phyloP scores from a whole-genome alignment of 129 eudicot species.

The Chrysanthemum lavandulifolium region DNA sequence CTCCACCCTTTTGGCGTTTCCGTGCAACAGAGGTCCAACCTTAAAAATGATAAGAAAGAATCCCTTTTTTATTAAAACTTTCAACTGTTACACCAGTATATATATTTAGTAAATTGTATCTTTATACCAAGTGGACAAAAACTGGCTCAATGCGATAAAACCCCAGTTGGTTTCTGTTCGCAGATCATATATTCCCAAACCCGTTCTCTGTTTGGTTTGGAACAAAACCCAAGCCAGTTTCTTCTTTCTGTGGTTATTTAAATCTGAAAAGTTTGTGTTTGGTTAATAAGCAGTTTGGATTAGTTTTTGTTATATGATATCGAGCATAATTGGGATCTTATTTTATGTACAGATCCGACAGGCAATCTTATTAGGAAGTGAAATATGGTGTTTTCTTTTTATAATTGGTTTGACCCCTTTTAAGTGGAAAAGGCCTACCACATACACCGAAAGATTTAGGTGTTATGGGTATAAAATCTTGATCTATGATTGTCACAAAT shows the following conservation, averaged over 20 bases:
- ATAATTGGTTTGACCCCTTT: constrained; percentile 7
- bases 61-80: neutral
- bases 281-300: too few relatives aligned
- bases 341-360: too few relatives aligned
- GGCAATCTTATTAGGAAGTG: too few relatives aligned
- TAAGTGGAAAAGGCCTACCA: constrained; percentile 18
- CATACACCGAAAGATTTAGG: constrained; percentile 24
- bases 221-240: too few relatives aligned
- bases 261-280: too few relatives aligned
- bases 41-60: neutral
- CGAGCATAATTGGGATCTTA: too few relatives aligned
- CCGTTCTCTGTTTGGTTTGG: too few relatives aligned
- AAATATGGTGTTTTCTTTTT: too few relatives aligned
- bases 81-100: neutral
- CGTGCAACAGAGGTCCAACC: too few relatives aligned
- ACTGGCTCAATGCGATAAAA: neutral
- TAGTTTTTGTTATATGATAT: too few relatives aligned
- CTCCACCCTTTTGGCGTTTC: too few relatives aligned
- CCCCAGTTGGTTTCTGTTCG: neutral
- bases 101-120: neutral
- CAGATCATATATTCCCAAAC: neutral
- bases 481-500: constrained; percentile 14
- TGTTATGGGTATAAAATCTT: constrained; percentile 20
- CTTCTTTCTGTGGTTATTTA: too few relatives aligned
- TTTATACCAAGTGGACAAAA: neutral